phyloP scores from a whole-genome alignment of 148 eudicot genomes.

The Rhododendron molle region DNA sequence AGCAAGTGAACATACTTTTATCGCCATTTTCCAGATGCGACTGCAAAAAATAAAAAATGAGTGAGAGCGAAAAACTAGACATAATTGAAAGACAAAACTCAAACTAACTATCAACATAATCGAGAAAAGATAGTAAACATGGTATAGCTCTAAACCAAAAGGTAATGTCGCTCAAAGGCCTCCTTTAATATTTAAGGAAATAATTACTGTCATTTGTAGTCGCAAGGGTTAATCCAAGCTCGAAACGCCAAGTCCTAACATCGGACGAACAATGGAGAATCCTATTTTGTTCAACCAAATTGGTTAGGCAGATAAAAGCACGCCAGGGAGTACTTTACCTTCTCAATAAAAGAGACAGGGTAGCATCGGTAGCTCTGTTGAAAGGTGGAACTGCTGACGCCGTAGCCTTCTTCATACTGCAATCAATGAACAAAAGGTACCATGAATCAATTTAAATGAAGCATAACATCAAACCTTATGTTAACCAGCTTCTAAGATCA shows the following conservation, averaged over 20 bases:
- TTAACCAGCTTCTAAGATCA: background rate
- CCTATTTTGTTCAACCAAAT: background rate
- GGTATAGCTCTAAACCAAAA: background rate
- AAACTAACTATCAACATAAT: background rate
- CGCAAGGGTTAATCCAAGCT: background rate
- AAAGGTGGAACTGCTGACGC: constrained; percentile 6
- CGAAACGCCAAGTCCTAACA: background rate
- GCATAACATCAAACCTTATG: background rate
- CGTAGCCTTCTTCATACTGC: background rate
- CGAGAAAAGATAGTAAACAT: background rate
- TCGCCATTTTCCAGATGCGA: constrained; percentile 23
- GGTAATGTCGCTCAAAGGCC: background rate
- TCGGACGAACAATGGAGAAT: background rate
- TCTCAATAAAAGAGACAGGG: constrained; percentile 21
- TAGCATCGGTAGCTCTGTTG: constrained; percentile 22
- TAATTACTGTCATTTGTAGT: background rate
- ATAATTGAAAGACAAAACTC: background rate
- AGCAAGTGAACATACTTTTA: constrained; percentile 16
- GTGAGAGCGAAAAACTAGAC: background rate
- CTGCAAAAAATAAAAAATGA: constrained; percentile 4
- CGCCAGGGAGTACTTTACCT: background rate
- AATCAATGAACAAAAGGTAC: background rate
- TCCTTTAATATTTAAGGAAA: background rate
- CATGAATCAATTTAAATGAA: background rate
- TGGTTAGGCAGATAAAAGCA: background rate